A percentile compares a stretch with the other conserved stretches of the same genome.
These are phyloP conservation scores for Leccinum fallax DNA, from an alignment of 1,284 basidiomycete species.

Conservation along the genomic window DNA sequence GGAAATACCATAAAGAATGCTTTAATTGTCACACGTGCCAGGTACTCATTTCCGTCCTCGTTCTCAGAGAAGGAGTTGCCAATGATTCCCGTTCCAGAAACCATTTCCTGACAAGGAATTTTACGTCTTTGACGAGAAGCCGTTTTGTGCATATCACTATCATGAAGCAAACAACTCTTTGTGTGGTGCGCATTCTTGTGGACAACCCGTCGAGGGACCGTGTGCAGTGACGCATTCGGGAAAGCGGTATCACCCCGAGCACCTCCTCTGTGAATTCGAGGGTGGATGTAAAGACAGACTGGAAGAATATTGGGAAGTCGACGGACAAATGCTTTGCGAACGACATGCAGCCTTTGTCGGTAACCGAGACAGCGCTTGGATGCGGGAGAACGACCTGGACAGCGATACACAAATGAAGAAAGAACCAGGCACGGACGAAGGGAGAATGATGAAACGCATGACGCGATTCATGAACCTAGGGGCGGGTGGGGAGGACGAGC, in stretches of 20 bases:
- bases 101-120: conserved; percentile 88
- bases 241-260: conserved; percentile 82
- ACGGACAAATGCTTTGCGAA: conserved; percentile 81
- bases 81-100: conserved; percentile 48
- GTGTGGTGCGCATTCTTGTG: conserved; percentile 76
- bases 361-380: conserved; percentile 17
- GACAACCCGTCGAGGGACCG: conserved; percentile 87
- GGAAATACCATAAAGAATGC: conserved; percentile 88
- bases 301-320: conserved; percentile 86
- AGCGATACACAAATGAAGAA: conserved; percentile 27
- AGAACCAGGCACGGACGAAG: conserved; percentile 38
- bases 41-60: conserved; percentile 41
- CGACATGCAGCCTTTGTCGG: conserved; percentile 54
- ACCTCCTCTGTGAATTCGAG: conserved; percentile 71
- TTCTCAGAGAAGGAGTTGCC: conserved; percentile 4
- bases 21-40: conserved; percentile 85
- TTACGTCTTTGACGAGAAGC: conserved; percentile 86
- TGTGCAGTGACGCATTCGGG: conserved; percentile 82
- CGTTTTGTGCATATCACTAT: conserved; percentile 88
- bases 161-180: conserved; percentile 87
- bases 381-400: conserved; percentile 19
- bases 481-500: conserved; percentile 28
- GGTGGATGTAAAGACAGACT: conserved; percentile 61
- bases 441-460: conserved; percentile 59
- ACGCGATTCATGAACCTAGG: conserved; percentile 66